Percentiles rank a stretch among this genome's conserved stretches.
phyloP scores from a whole-genome alignment of 352 stramenopile genomes.

The Phytophthora crassamura region DNA sequence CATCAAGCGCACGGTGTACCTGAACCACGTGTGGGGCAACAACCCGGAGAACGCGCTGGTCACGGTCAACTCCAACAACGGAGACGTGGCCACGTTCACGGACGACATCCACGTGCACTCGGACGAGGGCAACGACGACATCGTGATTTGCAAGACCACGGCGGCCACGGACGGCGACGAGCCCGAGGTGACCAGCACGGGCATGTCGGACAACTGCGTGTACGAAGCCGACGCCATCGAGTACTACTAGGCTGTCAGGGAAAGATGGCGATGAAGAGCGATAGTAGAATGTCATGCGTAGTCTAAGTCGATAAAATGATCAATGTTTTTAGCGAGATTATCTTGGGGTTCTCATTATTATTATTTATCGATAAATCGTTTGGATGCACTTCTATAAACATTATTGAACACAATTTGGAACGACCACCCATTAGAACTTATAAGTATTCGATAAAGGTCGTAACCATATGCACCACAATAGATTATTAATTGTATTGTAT shows the following conservation, averaged over 20 bases:
- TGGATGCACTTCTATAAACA: too few species aligned
- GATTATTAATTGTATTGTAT: too few species aligned
- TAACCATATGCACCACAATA: too few species aligned
- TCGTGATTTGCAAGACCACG: conserved; percentile 35
- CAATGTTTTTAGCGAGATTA: conserved; percentile 4
- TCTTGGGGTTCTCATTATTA: too few species aligned
- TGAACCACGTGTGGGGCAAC: conserved; percentile 49
- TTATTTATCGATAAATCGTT: too few species aligned
- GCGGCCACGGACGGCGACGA: conserved; percentile 29
- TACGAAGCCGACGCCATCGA: conserved; percentile 32
- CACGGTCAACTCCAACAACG: conserved; percentile 50
- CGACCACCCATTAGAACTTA: too few species aligned
- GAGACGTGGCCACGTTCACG: conserved; percentile 44
- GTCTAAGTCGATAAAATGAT: conserved; percentile 16
- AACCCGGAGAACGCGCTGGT: conserved; percentile 42
- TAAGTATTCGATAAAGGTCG: too few species aligned
- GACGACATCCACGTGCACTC: conserved; percentile 38
- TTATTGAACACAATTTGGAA: too few species aligned
- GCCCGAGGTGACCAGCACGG: conserved; percentile 25
- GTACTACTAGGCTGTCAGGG: conserved; percentile 25
- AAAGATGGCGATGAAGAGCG: not conserved
- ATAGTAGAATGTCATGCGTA: conserved; percentile 24
- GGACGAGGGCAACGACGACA: conserved; percentile 27
- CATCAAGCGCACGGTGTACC: conserved; percentile 42
- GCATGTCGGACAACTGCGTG: conserved; percentile 34